Evolutionary conservation across 148 eudicot genomes (phyloP).

Genomic region (Oxyria digyna): DNA sequence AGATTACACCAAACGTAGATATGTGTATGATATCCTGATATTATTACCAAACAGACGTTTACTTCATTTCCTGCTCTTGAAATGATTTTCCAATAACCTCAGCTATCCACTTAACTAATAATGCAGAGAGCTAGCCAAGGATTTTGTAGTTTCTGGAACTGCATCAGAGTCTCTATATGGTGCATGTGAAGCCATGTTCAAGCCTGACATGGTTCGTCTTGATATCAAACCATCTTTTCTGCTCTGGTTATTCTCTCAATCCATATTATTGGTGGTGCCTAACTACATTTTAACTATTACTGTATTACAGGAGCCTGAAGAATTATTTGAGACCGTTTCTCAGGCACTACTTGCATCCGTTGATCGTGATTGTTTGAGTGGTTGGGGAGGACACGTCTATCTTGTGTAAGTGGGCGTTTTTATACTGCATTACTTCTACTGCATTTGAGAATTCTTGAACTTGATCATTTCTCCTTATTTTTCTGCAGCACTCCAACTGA

Average conservation of each 20-base stretch:
- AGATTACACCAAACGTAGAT: no score
- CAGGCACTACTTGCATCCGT: constrained; percentile 85
- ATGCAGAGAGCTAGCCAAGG: constrained; percentile 89
- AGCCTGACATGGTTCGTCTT: constrained; percentile 83
- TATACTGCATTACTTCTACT: neutral
- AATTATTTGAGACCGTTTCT: constrained; percentile 85
- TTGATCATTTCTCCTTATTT: neutral
- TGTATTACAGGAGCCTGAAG: constrained; percentile 70
- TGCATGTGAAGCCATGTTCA: constrained; percentile 97
- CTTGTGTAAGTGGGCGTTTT: constrained; percentile 55
- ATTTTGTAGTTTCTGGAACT: constrained; percentile 94
- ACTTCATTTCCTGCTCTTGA: neutral
- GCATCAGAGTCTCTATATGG: constrained; percentile 95
- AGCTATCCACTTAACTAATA: neutral
- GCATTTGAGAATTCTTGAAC: neutral
- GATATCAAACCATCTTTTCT: neutral
- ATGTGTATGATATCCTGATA: no score
- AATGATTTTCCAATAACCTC: neutral
- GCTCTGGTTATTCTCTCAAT: neutral
- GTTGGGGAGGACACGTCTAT: constrained; percentile 98
- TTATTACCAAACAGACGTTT: no score
- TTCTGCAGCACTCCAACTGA: constrained; percentile 73
- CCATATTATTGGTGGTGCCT: neutral
- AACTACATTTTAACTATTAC: neutral
- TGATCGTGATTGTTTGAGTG: constrained; percentile 89